Evolutionary conservation across 2,329 filamentous ascomycete species (phyloP).

Genomic region (Fusarium verrucosum): DNA sequence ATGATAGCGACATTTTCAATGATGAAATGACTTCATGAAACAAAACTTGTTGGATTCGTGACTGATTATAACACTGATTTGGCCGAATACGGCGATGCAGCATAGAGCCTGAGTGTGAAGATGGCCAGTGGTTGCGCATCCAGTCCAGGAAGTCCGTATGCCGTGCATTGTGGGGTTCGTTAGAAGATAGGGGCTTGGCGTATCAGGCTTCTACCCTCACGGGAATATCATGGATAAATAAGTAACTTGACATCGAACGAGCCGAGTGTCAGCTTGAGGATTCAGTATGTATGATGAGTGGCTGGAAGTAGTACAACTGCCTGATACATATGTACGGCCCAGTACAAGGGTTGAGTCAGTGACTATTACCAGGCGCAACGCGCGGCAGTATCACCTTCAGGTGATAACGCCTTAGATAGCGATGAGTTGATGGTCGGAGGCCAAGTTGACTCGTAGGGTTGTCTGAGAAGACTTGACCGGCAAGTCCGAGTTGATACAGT

Average conservation of each 20-base stretch:
- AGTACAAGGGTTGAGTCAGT: conserved; percentile 27
- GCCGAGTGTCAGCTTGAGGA: background rate
- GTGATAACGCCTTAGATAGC: background rate
- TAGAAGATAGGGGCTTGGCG: background rate
- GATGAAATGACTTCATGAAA: conserved; percentile 32
- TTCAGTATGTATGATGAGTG: background rate
- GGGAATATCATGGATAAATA: background rate
- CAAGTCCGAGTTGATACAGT: conserved; percentile 5
- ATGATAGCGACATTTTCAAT: conserved; percentile 19
- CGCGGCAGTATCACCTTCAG: conserved; percentile 30
- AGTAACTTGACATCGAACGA: background rate
- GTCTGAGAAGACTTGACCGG: background rate
- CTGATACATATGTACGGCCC: conserved; percentile 30
- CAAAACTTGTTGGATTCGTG: background rate
- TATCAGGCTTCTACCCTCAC: background rate
- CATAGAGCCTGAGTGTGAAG: too few species aligned
- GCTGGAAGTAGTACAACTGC: conserved; percentile 13
- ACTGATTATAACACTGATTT: too few species aligned
- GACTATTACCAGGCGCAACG: conserved; percentile 22
- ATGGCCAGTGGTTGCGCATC: too few species aligned
- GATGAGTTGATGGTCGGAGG: background rate
- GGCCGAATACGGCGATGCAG: too few species aligned
- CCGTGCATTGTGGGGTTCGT: too few species aligned
- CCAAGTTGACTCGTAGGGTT: conserved; percentile 9
- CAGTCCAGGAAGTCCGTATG: too few species aligned